Evolutionary conservation across 345 rosid genomes (phyloP), one percentile per base, ranked within the genome.

Genomic region (Lenwebbia sp.): DNA sequence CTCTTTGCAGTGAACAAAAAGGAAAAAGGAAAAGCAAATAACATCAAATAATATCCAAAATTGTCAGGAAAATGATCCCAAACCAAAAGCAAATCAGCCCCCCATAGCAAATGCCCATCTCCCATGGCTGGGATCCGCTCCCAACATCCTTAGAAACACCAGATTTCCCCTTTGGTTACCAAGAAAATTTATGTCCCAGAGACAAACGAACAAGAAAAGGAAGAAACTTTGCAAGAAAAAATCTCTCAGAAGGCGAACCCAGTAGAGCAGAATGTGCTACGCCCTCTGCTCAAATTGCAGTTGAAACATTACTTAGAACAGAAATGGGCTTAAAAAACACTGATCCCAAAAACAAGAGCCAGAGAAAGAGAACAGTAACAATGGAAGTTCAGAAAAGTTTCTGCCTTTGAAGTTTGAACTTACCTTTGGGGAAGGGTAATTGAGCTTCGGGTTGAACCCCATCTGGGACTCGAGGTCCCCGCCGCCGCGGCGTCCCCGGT

Each of bases 381-480:
- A 37, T 4, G 47, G 47, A 70, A 70, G 47, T 37, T 70, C 33
- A 54, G 44, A 11, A 47, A 40, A 78, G 44, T 41, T 51, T 10
- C 47, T 70, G 12, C 47, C 28, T 1, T 9, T 6, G 49, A 65
- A 83, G 82, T 6, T 13, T 51, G 56, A 30, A 88, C 93, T 93
- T 83, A 92, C 99, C 88, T 93, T 96, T 22, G 98, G 99, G 62
- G 99, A 94, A 83, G 95, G 96, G 88, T 90, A 90, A 37, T 91
- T 92, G 41, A 95, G 94, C 89, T 97, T 97, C 15, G 93, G 89
- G 74, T 88, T 87, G 87, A 92, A 91, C 49, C 90, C 91, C 88
- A 87, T 83, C 86, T 93, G 97, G 50, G 98, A 87, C 86, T 93
- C 97, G 51, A 91, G 88, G 89, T 92, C 97, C 57, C 91, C 87